These are phyloP conservation scores for Penicillium concentricum DNA, from an alignment of 2,329 filamentous ascomycete species.

Conservation along the genomic window DNA sequence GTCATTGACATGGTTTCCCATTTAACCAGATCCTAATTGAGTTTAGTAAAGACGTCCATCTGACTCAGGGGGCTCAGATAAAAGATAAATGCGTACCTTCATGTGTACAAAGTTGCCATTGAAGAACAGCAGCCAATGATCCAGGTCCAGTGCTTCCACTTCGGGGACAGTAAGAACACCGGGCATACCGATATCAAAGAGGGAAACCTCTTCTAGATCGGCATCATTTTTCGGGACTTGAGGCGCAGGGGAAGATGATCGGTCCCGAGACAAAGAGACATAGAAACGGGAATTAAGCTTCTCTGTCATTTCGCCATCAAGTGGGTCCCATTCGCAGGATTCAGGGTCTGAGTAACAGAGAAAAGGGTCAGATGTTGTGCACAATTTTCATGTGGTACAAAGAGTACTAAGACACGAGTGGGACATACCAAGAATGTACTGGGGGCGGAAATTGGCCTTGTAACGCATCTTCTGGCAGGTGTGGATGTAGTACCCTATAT, in stretches of 20 bases:
- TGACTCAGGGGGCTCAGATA: background rate
- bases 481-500: conserved; percentile 61
- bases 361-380: conserved; percentile 3
- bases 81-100: conserved; percentile 32
- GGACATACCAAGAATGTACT: conserved; percentile 48
- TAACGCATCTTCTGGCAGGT: conserved; percentile 54
- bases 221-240: conserved; percentile 10
- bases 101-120: conserved; percentile 44
- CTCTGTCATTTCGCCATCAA: conserved; percentile 42
- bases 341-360: conserved; percentile 43
- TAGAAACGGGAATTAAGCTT: conserved; percentile 46
- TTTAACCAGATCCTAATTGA: conserved; percentile 43
- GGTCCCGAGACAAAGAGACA: conserved; percentile 46
- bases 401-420: background rate
- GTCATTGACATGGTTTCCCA: conserved; percentile 47
- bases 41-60: conserved; percentile 1
- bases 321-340: conserved; percentile 45
- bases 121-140: conserved; percentile 46
- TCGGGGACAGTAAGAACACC: conserved; percentile 46
- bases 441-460: conserved; percentile 48
- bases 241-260: conserved; percentile 15
- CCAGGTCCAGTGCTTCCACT: conserved; percentile 43
- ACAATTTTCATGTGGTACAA: background rate
- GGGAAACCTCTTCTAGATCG: conserved; percentile 40
- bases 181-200: conserved; percentile 49